phyloP scores from a whole-genome alignment of 169 alveolate genomes.

The Plasmodium inui region DNA sequence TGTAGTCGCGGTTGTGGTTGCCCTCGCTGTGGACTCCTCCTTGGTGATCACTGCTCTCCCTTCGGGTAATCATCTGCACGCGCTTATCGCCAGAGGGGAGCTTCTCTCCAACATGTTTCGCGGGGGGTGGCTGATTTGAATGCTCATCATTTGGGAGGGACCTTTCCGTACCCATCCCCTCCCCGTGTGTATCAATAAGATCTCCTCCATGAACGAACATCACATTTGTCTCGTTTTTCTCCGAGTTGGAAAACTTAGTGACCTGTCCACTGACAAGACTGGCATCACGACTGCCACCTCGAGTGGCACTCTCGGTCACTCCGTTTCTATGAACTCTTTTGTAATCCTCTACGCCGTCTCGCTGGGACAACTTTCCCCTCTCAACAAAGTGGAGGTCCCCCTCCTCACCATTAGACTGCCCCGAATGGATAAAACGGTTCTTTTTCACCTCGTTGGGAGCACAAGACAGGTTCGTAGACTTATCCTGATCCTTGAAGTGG shows the following conservation, averaged over 20 bases:
- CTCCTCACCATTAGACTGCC: background rate
- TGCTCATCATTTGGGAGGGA: background rate
- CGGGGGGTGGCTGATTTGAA: background rate
- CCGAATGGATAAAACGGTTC: background rate
- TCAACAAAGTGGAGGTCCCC: background rate
- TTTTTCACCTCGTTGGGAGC: background rate
- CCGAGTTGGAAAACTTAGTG: background rate
- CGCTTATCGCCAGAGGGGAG: background rate
- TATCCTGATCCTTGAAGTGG: background rate
- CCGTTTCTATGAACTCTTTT: background rate
- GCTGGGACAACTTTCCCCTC: background rate
- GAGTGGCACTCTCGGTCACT: background rate
- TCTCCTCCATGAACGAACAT: background rate
- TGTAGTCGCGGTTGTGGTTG: too few species aligned
- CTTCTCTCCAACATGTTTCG: background rate
- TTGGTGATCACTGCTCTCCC: background rate
- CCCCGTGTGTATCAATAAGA: too few species aligned
- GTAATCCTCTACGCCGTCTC: background rate
- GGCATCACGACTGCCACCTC: background rate
- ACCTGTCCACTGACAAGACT: background rate
- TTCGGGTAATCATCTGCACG: background rate
- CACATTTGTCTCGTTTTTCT: background rate
- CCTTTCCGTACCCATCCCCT: background rate
- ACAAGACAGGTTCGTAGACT: background rate
- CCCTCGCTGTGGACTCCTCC: background rate